A percentile compares a stretch with the other conserved stretches of the same genome.
Evolutionary conservation across 2,329 filamentous ascomycete species (phyloP).

Genomic region (Alternaria alternata): DNA sequence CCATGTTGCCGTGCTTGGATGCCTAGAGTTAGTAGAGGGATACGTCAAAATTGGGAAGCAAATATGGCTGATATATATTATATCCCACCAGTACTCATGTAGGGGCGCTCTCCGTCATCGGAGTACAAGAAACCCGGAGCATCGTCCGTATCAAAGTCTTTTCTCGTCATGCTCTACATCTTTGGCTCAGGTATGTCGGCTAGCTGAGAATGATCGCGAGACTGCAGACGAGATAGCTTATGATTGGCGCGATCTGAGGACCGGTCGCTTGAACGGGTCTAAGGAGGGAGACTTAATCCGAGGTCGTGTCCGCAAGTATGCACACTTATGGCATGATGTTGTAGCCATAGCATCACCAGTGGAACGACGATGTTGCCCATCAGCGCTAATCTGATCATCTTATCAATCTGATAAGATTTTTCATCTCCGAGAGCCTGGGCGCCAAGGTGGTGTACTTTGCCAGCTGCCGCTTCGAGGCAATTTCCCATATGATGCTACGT

Average conservation of each 20-base stretch:
- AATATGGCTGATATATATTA: background rate
- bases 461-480: conserved; percentile 18
- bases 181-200: background rate
- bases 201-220: background rate
- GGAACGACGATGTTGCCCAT: background rate
- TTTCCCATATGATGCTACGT: background rate
- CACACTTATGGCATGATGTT: background rate
- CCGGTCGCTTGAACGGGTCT: background rate
- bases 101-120: background rate
- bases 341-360: background rate
- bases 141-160: background rate
- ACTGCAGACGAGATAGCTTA: background rate
- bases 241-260: background rate
- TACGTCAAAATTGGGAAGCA: background rate
- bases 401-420: conserved; percentile 41
- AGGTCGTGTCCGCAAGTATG: background rate
- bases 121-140: background rate
- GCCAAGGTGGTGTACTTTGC: conserved; percentile 11
- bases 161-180: background rate
- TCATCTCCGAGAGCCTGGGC: conserved; percentile 12
- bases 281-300: background rate
- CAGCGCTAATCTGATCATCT: conserved; percentile 29
- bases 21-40: background rate
- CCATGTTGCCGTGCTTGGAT: conserved; percentile 20
- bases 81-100: background rate